phyloP scores from a whole-genome alignment of 176 grass and related monocot species.

The Rhynchospora pubera region DNA sequence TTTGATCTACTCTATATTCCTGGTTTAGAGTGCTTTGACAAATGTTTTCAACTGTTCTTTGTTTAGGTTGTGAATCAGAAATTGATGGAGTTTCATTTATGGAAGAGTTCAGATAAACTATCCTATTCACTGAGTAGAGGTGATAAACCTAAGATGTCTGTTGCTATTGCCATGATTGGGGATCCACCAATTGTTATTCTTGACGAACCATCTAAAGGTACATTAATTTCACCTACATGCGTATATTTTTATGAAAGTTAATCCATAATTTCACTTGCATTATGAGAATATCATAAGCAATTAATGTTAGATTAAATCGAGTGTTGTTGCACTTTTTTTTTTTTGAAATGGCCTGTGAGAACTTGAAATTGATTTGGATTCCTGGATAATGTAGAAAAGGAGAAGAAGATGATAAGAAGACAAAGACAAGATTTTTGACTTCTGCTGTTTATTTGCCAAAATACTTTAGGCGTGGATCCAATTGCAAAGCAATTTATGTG shows the following conservation, averaged over 20 bases:
- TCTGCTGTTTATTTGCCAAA: neutral
- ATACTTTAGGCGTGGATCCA: conserved; percentile 39
- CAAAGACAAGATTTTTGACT: neutral
- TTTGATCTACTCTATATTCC: neutral
- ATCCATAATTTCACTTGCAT: neutral
- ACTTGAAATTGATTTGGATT: neutral
- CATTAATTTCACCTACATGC: neutral
- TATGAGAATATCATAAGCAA: neutral
- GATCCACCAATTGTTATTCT: conserved; percentile 47
- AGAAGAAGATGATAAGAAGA: neutral
- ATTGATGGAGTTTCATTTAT: conserved; percentile 38
- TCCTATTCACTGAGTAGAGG: conserved; percentile 46
- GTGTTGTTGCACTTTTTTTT: neutral
- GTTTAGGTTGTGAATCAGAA: conserved; percentile 39
- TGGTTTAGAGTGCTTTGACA: neutral
- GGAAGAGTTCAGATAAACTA: conserved; percentile 40
- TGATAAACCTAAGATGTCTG: conserved; percentile 43
- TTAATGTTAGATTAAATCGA: neutral
- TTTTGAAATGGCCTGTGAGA: neutral
- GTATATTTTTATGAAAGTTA: too few species aligned
- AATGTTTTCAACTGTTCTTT: neutral
- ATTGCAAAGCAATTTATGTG: conserved; percentile 51
- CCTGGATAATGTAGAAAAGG: neutral
- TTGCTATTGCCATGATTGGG: conserved; percentile 51
- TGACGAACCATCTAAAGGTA: conserved; percentile 54